These are phyloP conservation scores for Neofusicoccum parvum DNA, from an alignment of 2,329 filamentous ascomycete genomes.

Conservation along the genomic window DNA sequence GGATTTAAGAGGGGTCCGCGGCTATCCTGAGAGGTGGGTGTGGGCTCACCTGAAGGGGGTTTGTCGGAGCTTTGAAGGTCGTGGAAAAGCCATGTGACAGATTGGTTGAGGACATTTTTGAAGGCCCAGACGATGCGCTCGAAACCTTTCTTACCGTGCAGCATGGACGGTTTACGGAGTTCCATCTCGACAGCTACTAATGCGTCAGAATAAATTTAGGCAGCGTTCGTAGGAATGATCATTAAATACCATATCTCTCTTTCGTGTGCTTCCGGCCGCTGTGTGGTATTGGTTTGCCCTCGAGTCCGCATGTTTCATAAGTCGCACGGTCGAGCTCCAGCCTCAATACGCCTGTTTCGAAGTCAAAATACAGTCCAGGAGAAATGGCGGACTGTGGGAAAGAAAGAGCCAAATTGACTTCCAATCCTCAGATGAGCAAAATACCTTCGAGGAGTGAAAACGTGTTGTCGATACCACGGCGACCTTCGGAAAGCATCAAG, in stretches of 20 bases:
- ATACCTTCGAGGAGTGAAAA: conserved; percentile 72
- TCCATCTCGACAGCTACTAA: conserved; percentile 74
- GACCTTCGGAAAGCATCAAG: conserved; percentile 81
- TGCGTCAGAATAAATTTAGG: not conserved
- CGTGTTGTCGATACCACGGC: conserved; percentile 68
- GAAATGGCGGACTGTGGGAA: not conserved
- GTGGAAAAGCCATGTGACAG: conserved; percentile 76
- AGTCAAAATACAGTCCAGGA: not conserved
- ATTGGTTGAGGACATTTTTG: conserved; percentile 70
- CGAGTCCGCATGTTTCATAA: conserved; percentile 81
- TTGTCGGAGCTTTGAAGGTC: conserved; percentile 51
- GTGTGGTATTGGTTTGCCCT: conserved; percentile 66
- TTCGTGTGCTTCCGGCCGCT: conserved; percentile 66
- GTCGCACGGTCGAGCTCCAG: conserved; percentile 79
- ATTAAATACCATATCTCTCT: conserved; percentile 68
- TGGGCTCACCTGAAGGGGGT: conserved; percentile 42
- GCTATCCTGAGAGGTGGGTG: no score
- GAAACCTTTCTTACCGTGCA: conserved; percentile 81
- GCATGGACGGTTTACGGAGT: conserved; percentile 73
- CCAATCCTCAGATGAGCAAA: conserved; percentile 5
- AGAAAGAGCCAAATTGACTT: no score
- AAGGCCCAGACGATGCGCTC: conserved; percentile 77
- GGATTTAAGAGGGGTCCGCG: no score
- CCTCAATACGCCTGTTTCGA: conserved; percentile 62
- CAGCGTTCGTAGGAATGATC: not conserved